These are phyloP conservation scores for Acer yangbiense DNA, from an alignment of 345 rosid species.

Conservation along the genomic window DNA sequence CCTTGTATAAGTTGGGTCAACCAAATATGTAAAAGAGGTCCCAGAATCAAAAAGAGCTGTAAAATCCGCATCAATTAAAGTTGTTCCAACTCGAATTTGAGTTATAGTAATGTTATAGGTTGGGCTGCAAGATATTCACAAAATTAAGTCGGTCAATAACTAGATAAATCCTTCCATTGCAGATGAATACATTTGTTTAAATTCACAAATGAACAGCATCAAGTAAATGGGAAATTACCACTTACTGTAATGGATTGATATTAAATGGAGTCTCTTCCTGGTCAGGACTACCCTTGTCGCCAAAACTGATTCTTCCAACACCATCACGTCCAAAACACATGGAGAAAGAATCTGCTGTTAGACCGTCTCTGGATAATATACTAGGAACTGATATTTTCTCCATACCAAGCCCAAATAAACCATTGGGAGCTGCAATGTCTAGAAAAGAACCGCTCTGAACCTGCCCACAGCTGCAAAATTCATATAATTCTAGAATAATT, in stretches of 20 bases:
- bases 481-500: constrained; percentile 25
- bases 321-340: constrained; percentile 89
- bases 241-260: constrained; percentile 78
- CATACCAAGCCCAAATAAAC: constrained; percentile 88
- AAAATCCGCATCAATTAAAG: constrained; percentile 49
- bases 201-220: constrained; percentile 14
- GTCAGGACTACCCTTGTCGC: constrained; percentile 80
- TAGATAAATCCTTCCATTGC: constrained; percentile 6
- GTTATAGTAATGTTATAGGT: constrained; percentile 66
- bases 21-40: constrained; percentile 86
- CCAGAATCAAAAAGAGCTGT: constrained; percentile 81
- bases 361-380: constrained; percentile 70
- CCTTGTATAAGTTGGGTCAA: constrained; percentile 55
- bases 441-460: constrained; percentile 91
- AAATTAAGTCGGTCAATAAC: constrained; percentile 10
- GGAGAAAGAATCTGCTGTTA: constrained; percentile 79
- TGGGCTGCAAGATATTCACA: constrained; percentile 54
- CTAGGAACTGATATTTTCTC: constrained; percentile 88
- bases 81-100: constrained; percentile 66
- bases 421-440: constrained; percentile 87
- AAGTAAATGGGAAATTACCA: constrained; percentile 48
- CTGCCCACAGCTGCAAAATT: constrained; percentile 89
- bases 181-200: background rate
- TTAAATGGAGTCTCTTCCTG: constrained; percentile 87
- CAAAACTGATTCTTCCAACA: constrained; percentile 85